Percentiles rank a stretch among this genome's conserved stretches.
phyloP scores from a whole-genome alignment of 2,329 filamentous ascomycete species.

The Colletotrichum phormii region DNA sequence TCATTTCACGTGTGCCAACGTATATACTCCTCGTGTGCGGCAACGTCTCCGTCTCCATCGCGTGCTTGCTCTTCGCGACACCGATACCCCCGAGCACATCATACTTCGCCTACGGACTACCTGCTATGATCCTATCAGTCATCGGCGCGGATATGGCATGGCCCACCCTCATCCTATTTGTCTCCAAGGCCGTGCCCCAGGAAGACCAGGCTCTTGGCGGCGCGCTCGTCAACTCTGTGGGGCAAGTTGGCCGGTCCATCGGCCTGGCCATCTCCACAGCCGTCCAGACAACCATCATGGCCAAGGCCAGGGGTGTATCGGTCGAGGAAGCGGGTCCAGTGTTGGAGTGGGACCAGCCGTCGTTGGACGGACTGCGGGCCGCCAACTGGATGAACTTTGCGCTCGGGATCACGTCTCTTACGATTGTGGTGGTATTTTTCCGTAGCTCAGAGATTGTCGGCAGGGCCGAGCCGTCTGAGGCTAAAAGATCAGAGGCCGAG shows the following conservation, averaged over 20 bases:
- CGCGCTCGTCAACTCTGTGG: slow-evolving; percentile 74
- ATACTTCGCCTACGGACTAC: slow-evolving; percentile 76
- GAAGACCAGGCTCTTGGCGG: slow-evolving; percentile 77
- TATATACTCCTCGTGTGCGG: slow-evolving; percentile 69
- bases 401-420: slow-evolving; percentile 55
- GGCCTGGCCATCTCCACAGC: slow-evolving; percentile 74
- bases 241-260: slow-evolving; percentile 74
- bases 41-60: slow-evolving; percentile 64
- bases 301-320: slow-evolving; percentile 54
- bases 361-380: slow-evolving; percentile 60
- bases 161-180: slow-evolving; percentile 74
- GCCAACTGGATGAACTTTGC: slow-evolving; percentile 65
- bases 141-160: slow-evolving; percentile 76
- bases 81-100: slow-evolving; percentile 70
- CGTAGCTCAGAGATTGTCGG: slow-evolving; percentile 65
- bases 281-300: slow-evolving; percentile 72
- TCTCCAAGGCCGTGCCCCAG: slow-evolving; percentile 69
- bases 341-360: slow-evolving; percentile 56
- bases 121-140: slow-evolving; percentile 74
- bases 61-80: slow-evolving; percentile 71
- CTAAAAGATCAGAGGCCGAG: slow-evolving; percentile 34
- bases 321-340: slow-evolving; percentile 58
- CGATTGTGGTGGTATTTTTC: slow-evolving; percentile 60
- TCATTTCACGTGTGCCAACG: slow-evolving; percentile 69
- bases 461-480: slow-evolving; percentile 42